These are phyloP conservation scores for Beverwykella pulmonaria DNA, from an alignment of 495 filamentous ascomycete species.

Conservation along the genomic window DNA sequence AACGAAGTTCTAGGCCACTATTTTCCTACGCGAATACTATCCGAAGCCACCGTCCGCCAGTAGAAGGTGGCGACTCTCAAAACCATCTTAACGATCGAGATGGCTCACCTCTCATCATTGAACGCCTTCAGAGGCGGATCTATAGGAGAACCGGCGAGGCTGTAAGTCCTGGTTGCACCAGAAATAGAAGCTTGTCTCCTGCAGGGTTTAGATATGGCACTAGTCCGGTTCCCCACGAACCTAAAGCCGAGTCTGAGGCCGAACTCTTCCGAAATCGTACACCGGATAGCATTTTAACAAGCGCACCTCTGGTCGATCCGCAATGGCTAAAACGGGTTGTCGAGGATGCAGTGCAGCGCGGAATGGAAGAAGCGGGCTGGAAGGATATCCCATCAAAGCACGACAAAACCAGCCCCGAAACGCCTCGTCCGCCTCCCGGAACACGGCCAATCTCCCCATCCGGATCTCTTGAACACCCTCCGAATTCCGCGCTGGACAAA, in stretches of 20 bases:
- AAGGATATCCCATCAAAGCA: neutral
- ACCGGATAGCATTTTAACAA: neutral
- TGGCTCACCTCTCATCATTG: neutral
- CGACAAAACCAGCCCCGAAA: neutral
- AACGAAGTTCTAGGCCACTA: neutral
- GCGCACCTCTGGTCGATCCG: neutral
- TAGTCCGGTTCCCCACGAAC: neutral
- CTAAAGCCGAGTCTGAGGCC: neutral
- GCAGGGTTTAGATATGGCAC: slow-evolving; percentile 3
- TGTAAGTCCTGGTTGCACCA: neutral
- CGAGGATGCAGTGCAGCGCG: neutral
- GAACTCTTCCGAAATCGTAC: slow-evolving; percentile 1
- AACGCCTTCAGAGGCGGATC: neutral
- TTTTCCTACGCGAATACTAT: neutral
- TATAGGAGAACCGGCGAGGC: neutral
- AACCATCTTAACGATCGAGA: neutral
- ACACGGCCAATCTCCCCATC: slow-evolving; percentile 5
- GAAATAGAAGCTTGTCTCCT: neutral
- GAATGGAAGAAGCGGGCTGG: neutral
- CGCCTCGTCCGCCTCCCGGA: neutral
- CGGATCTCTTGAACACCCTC: neutral
- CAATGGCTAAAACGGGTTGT: neutral
- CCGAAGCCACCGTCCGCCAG: neutral
- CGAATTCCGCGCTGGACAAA: neutral
- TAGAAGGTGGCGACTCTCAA: neutral